These are phyloP conservation scores for Adansonia rubrostipa DNA, from an alignment of 441 rosid species.

Conservation along the genomic window DNA sequence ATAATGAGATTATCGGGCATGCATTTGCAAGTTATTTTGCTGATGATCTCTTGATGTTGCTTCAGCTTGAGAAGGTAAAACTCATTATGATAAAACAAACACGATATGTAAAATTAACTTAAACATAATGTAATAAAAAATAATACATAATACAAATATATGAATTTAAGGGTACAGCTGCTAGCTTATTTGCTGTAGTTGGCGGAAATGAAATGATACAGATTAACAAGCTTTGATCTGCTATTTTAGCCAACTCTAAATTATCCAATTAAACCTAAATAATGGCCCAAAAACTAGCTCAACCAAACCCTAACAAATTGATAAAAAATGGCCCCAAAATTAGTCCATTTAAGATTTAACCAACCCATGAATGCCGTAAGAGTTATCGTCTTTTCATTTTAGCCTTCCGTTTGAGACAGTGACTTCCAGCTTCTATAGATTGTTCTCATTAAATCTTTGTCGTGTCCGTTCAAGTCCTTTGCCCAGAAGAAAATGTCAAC, in stretches of 20 bases:
- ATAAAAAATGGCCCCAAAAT: background rate
- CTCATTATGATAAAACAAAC: too few species aligned
- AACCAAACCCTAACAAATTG: background rate
- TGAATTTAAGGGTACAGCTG: too few species aligned
- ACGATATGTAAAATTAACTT: too few species aligned
- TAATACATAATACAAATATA: too few species aligned
- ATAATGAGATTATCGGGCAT: too few species aligned
- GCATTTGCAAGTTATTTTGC: too few species aligned
- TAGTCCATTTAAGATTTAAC: background rate
- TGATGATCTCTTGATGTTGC: too few species aligned
- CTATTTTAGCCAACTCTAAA: background rate
- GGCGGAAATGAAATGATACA: too few species aligned
- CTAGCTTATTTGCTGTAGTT: too few species aligned
- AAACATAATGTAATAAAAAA: too few species aligned
- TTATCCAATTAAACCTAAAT: background rate
- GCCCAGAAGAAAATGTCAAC: slow-evolving; percentile 3
- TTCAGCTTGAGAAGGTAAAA: too few species aligned
- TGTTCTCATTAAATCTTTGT: background rate
- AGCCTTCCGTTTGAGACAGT: background rate
- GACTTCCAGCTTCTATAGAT: background rate
- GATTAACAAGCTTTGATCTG: too few species aligned
- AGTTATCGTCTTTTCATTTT: background rate
- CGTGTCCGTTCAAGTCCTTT: background rate
- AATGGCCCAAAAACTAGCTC: background rate
- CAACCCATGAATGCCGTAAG: background rate